Percentiles rank a stretch among this genome's conserved stretches.
Conservation (phyloP, 495 filamentous ascomycete genomes). For the Aspergillus taichungensis region DNA sequence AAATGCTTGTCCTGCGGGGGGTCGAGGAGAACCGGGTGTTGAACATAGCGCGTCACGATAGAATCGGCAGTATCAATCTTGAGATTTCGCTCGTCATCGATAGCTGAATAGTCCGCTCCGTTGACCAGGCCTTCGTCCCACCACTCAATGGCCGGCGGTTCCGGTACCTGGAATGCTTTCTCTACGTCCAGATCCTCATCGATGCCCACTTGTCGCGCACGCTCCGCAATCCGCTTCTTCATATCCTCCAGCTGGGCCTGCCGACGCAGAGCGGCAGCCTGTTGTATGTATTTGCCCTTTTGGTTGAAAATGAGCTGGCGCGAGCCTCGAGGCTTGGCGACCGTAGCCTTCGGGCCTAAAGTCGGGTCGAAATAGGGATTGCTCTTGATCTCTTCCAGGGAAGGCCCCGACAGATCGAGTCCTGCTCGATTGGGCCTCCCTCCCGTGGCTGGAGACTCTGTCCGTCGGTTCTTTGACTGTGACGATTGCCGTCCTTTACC, state of each 20-base stretch:
- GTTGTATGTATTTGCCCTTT: constrained; percentile 93
- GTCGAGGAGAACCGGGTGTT: constrained; percentile 87
- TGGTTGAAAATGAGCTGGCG: constrained; percentile 84
- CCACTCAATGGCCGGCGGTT: constrained; percentile 89
- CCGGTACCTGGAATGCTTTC: constrained; percentile 75
- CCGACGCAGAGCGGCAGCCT: constrained; percentile 77
- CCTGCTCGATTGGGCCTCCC: constrained; percentile 44
- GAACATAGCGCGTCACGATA: constrained; percentile 81
- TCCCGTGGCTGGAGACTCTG: constrained; percentile 36
- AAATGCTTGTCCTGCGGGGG: constrained; percentile 80
- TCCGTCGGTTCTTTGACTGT: constrained; percentile 50
- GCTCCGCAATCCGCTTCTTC: constrained; percentile 84
- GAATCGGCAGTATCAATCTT: constrained; percentile 72
- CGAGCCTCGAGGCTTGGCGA: constrained; percentile 54
- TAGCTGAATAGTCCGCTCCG: constrained; percentile 60
- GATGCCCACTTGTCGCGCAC: constrained; percentile 74
- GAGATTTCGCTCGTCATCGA: constrained; percentile 52
- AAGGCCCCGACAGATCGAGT: constrained; percentile 62
- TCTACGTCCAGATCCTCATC: constrained; percentile 87
- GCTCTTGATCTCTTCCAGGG: constrained; percentile 55
- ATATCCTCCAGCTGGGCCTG: constrained; percentile 86
- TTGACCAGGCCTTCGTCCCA: constrained; percentile 88
- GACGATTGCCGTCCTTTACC: constrained; percentile 43
- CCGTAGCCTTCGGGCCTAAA: constrained; percentile 52
- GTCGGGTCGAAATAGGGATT: constrained; percentile 86